phyloP scores from a whole-genome alignment of 306 rosid genomes.

The Sicyos edulis region DNA sequence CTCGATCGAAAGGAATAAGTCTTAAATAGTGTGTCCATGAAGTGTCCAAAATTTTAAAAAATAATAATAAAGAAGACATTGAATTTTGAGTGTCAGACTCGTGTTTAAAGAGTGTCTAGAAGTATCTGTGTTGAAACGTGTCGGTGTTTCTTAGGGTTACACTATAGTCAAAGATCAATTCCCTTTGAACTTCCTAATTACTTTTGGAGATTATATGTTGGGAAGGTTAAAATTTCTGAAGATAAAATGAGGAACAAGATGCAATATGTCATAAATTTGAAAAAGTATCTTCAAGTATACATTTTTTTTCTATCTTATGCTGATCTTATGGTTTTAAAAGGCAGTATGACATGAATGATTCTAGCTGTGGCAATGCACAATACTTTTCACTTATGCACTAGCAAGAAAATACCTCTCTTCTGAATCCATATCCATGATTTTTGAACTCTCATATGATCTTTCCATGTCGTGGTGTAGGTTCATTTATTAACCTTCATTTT shows the following conservation, averaged over 20 bases:
- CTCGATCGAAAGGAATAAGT: no score
- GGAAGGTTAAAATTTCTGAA: neutral
- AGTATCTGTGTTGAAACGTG: no score
- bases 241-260: neutral
- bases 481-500: neutral
- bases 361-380: no score
- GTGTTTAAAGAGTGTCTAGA: no score
- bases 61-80: no score
- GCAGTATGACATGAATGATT: neutral
- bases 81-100: no score
- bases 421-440: neutral
- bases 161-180: neutral
- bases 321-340: neutral
- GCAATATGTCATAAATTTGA: neutral
- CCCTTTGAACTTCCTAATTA: neutral
- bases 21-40: no score
- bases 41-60: no score
- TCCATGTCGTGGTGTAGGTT: neutral
- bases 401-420: neutral
- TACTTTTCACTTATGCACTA: neutral
- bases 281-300: neutral
- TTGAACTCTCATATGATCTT: neutral
- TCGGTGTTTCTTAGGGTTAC: neutral
- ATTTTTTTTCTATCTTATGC: neutral
- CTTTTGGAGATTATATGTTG: neutral